These are phyloP conservation scores for Aspergillus caelatus DNA, from an alignment of 2,329 filamentous ascomycete genomes.

Conservation along the genomic window DNA sequence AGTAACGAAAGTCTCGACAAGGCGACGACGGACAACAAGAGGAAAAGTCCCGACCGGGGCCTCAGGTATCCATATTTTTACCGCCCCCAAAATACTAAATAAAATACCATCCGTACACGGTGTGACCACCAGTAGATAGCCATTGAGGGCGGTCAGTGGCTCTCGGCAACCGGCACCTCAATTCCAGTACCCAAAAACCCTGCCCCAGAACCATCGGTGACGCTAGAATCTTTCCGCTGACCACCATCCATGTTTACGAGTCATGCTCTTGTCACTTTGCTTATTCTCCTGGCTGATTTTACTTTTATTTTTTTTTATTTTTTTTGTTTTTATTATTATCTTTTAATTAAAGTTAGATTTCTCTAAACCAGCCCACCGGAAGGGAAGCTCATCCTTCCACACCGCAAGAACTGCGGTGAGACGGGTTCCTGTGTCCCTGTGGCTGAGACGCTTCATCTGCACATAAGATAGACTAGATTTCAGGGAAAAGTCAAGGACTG, in stretches of 20 bases:
- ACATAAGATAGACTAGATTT: not conserved
- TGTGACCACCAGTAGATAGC: too few relatives aligned
- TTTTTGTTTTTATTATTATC: not conserved
- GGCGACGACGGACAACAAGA: not conserved
- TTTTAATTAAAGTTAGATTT: not conserved
- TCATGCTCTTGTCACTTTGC: not conserved
- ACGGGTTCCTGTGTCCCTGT: not conserved
- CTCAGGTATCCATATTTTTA: too few relatives aligned
- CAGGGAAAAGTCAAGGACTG: not conserved
- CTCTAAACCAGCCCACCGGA: not conserved
- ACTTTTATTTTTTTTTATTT: not conserved
- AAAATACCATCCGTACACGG: too few relatives aligned
- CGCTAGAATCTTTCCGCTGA: not conserved
- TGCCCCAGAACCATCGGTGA: too few relatives aligned
- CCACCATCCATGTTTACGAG: not conserved
- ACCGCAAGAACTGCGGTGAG: slow-evolving; percentile 1
- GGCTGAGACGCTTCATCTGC: not conserved
- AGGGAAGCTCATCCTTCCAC: not conserved
- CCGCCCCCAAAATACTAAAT: too few relatives aligned
- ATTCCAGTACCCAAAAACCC: too few relatives aligned
- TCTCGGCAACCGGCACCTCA: too few relatives aligned
- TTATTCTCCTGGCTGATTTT: not conserved
- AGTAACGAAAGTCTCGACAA: not conserved
- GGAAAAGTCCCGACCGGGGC: not conserved
- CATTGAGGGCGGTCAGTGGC: too few relatives aligned